Evolutionary conservation across 2,329 filamentous ascomycete genomes (phyloP).

Genomic region (Metarhizium sp.): DNA sequence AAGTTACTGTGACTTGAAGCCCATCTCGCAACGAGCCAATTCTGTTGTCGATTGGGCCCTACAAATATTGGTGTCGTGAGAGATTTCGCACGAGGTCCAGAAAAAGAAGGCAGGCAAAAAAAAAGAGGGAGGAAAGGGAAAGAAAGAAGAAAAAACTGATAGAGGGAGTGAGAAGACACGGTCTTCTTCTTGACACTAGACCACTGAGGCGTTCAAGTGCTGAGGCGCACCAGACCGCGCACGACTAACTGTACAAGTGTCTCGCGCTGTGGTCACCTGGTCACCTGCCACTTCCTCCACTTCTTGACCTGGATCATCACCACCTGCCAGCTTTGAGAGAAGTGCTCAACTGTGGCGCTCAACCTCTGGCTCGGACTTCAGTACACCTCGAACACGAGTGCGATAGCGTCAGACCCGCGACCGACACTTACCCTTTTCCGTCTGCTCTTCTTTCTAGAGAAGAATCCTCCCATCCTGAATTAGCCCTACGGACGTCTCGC

Average conservation of each 20-base stretch:
- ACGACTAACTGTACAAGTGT: background rate
- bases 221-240: background rate
- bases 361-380: background rate
- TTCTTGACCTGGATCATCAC: background rate
- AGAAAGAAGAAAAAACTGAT: background rate
- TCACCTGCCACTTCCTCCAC: conserved; percentile 3
- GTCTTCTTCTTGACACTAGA: no score
- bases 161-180: background rate
- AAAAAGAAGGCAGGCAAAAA: background rate
- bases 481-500: background rate
- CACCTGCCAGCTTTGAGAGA: background rate
- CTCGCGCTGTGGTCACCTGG: conserved; percentile 2
- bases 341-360: background rate
- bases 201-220: no score
- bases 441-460: background rate
- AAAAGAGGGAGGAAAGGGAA: background rate
- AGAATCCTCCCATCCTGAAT: background rate
- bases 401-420: background rate
- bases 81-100: background rate
- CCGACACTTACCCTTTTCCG: background rate
- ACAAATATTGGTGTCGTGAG: background rate
- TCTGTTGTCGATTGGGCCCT: background rate
- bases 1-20: background rate
- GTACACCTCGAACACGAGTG: background rate
- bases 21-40: background rate